A percentile compares a stretch with the other conserved stretches of the same genome.
Conservation (phyloP, 305 asterid genomes). For the Fraxinus paxiana region DNA sequence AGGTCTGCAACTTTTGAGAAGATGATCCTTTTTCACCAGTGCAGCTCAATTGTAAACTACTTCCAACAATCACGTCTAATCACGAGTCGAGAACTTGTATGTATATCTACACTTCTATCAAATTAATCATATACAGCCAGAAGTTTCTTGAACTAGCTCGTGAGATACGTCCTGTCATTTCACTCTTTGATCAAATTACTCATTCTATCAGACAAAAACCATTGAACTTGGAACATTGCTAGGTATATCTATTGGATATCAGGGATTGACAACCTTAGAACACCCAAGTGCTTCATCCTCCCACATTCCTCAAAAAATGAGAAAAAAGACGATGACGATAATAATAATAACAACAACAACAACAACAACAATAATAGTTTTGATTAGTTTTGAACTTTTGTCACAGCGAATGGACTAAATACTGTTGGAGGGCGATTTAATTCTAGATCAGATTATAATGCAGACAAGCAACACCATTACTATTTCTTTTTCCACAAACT, state of each 20-base stretch:
- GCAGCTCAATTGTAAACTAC: not conserved
- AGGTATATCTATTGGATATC: not conserved
- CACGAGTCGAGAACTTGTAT: not conserved
- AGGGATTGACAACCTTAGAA: not conserved
- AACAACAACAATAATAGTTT: not conserved
- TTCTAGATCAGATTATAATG: not conserved
- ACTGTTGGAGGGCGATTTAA: not conserved
- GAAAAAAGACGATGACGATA: not conserved
- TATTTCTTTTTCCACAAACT: not conserved
- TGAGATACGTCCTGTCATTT: not conserved
- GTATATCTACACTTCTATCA: not conserved
- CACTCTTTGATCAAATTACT: not conserved
- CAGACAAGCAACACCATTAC: not conserved
- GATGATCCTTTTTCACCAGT: not conserved
- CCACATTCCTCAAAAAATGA: not conserved
- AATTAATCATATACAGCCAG: not conserved
- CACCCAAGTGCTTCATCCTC: not conserved
- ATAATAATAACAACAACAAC: not conserved
- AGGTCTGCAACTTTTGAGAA: not conserved
- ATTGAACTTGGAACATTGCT: not conserved
- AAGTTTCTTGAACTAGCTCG: not conserved
- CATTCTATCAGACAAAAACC: not conserved
- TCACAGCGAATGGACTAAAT: not conserved
- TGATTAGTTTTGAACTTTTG: not conserved
- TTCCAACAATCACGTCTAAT: not conserved